Base-by-base conservation (phyloP, 768 basidiomycete species). In the Trametes coccinea region DNA sequence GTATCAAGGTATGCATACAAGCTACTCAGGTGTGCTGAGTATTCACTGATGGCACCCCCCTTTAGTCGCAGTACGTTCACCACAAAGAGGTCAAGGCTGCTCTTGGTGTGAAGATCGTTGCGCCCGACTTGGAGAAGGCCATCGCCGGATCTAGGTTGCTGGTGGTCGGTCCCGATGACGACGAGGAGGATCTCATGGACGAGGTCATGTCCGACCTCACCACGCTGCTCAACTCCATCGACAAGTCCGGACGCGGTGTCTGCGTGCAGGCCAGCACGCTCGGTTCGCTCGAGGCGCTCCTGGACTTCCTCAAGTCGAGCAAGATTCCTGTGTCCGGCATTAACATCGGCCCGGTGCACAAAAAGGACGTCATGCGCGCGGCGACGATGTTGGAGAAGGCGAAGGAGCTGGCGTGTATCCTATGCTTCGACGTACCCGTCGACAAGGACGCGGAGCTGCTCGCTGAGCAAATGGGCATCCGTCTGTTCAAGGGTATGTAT, bases 311-410 rank as follows among this genome's bases (percentile, higher is more conserved):
- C 72, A 91, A 92, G 76, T 78, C 79, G 56, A 94, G 91, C 83
- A 96, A 98, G 78, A 98, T 98, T 65, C 96, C 97, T 1, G 96
- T 99, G 2, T 93, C 92, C 9, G 93, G 92, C 16, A 96, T 98
- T 77, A 96, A 96, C 75, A 97, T 99, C 62, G 97, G 97, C 10
- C 95, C 96, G 7, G 92, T 99, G 14, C 90, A 94, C 79, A 95
- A 94, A 79, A 93, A 87, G 73, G 95, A 98, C 70, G 81, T 99
- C 62, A 95, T 95, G 87, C 89, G 93, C 53, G 79, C 90, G 44
- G 89, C 90, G 39, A 90, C 89, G 4, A 98, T 98, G 95, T 76
- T 98, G 70, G 96, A 98, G 77, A 93, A 88, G 73, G 94, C 94
- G 10, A 95, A 93, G 72, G 96, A 98, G 71, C 84, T 95, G 34